Base-by-base conservation (phyloP, 371 early-diverging fungal species). In the Entomophthora muscae region DNA sequence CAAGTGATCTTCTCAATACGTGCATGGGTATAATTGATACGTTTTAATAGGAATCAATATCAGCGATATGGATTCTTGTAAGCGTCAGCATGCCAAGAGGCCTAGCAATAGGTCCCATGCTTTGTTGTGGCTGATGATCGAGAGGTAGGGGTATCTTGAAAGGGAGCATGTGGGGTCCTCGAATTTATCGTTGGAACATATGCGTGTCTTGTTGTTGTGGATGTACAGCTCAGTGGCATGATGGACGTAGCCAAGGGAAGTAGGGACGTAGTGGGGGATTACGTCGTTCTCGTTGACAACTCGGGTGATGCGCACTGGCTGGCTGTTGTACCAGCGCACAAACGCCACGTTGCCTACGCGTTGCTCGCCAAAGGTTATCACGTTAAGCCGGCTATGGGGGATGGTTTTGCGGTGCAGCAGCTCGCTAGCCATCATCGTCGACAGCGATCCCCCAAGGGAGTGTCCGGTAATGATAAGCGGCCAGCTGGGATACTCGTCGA, bases 261-360 rank as follows among this genome's bases (percentile, higher is more conserved):
- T 66, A 60, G 78, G 77, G n/a, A 78, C 76, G 23, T 78, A 59
- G 63, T 79, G 79, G 42, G 78, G 75, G 23, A 79, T 76, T 57
- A 77, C 59, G 66, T 81, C 81, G 29, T 66, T 67, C 26, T 74
- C 64, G 63, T 78, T 75, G 5, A 79, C 77, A 60, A 75, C 63
- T 32, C 80, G 70, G 52, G 65, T 67, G 2, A 69, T 60, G 1
- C 66, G 68, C 42, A 78, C 61, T 17, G 69, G 66, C 26, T 73
- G 63, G 0, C 51, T 52, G 27, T 76, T 67, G 26, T 75, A 62
- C 53, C 71, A 66, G 24, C 65, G 53, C 1, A 73, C 80, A 68
- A 77, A 81, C 3, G 53, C 68, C 10, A 67, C 51, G 58, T 79
- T 74, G 26, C 81, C 81, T 24, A 75, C 66, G 21, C 80, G 74